Base-by-base conservation (phyloP, 2,329 filamentous ascomycete species). In the Sordariomycetes sp. region DNA sequence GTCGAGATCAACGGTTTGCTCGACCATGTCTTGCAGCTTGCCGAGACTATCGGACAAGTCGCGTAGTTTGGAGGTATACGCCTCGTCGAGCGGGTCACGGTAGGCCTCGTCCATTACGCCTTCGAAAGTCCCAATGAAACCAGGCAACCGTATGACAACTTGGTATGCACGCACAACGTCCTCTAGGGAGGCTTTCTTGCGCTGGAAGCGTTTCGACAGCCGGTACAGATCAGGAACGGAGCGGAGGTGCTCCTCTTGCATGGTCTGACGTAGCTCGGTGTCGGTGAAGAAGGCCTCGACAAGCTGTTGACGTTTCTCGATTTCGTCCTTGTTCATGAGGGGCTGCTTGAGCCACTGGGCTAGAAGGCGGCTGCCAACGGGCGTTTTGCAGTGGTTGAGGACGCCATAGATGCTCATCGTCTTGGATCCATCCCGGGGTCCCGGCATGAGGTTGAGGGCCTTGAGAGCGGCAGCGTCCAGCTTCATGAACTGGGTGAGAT, bases 341-440 rank as follows among this genome's bases (percentile, higher is more conserved):
- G 92, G 92, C 56, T 98, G 92, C 60, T 98, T 98, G 34, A 98
- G 67, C 92, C 92, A 98, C 53, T 98, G 93, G 2, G 90, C 82
- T 20, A 98, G 66, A 38, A 98, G 58, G 31, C 93, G 74, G 49
- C 88, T 94, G 11, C 92, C 92, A 2, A 94, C 79, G 0, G 92
- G 86, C 2, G 92, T 98, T 58, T 94, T 96, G 77, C 92, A 98
- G 57, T 96, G 88, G 49, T 98, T 96, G 27, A 98, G 68, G 14
- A 98, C 65, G 1, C 92, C 92, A 47, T 85, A 98, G 34, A 98
- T 57, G 52, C 88, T 96, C 92, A 98, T 98, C 1, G 78, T 93
- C 64, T 95, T 96, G n/a, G 86, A 75, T 3, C 92, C 92, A 51
- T 98, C 92, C 43, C 87, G 79, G 0, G 86, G 86, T 5, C 92